phyloP scores from a whole-genome alignment of 495 filamentous ascomycete genomes.

The Aspergillus ostianus region DNA sequence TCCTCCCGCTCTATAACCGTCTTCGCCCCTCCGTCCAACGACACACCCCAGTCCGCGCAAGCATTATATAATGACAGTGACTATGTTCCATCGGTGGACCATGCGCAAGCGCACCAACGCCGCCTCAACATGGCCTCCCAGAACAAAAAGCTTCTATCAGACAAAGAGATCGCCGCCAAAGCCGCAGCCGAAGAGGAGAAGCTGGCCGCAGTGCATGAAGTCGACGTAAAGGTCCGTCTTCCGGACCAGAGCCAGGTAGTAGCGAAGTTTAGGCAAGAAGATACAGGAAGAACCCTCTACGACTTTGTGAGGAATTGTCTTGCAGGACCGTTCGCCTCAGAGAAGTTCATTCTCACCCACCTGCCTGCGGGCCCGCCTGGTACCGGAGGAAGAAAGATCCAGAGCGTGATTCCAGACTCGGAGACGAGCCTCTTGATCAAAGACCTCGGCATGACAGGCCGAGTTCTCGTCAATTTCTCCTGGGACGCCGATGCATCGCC shows the following conservation, averaged over 20 bases:
- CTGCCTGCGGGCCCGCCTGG: constrained; percentile 21
- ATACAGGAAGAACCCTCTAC: constrained; percentile 67
- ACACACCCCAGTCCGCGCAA: constrained; percentile 72
- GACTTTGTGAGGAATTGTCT: constrained; percentile 56
- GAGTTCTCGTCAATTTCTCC: constrained; percentile 71
- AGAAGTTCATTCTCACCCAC: constrained; percentile 53
- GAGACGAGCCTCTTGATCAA: constrained; percentile 61
- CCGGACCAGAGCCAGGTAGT: constrained; percentile 76
- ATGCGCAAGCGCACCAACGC: constrained; percentile 78
- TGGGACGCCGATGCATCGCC: constrained; percentile 64
- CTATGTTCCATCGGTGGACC: constrained; percentile 80
- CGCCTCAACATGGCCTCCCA: constrained; percentile 60
- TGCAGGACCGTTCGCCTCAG: constrained; percentile 29
- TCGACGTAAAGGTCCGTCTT: constrained; percentile 80
- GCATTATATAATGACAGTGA: constrained; percentile 64
- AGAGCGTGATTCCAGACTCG: constrained; percentile 42
- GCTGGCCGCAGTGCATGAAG: constrained; percentile 61
- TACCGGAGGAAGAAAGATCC: constrained; percentile 23
- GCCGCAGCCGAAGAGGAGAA: constrained; percentile 53
- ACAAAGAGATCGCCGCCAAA: constrained; percentile 50
- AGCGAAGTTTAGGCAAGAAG: constrained; percentile 57
- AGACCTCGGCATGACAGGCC: constrained; percentile 64
- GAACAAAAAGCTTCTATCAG: constrained; percentile 60
- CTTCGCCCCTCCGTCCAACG: constrained; percentile 68
- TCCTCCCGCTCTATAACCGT: constrained; percentile 60